Conservation (phyloP, 2,329 filamentous ascomycete genomes). For the Didymella keratinophila region DNA sequence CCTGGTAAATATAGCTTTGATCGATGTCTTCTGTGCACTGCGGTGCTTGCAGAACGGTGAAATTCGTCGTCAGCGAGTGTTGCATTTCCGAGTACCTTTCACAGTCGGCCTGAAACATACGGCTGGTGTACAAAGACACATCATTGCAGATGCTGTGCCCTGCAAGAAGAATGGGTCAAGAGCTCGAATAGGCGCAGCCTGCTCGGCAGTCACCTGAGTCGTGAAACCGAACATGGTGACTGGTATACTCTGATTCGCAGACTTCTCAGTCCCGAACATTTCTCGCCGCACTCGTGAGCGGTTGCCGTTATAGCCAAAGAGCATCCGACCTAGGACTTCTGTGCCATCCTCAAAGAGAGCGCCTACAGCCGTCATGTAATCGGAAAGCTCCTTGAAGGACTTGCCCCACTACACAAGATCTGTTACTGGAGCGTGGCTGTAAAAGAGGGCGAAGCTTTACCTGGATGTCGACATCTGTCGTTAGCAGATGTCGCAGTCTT, state of each 20-base stretch:
- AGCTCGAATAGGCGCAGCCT: constrained; percentile 18
- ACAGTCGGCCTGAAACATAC: background rate
- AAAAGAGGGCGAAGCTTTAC: background rate
- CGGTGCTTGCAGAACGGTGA: constrained; percentile 18
- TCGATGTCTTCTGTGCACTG: background rate
- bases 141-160: constrained; percentile 16
- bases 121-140: constrained; percentile 17
- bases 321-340: background rate
- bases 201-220: constrained; percentile 12
- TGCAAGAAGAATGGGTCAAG: constrained; percentile 28
- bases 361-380: background rate
- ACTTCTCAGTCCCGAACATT: background rate
- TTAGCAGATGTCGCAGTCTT: background rate
- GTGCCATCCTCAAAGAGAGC: background rate
- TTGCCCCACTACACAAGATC: background rate
- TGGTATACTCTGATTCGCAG: background rate
- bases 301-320: background rate
- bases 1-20: constrained; percentile 13
- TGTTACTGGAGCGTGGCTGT: background rate
- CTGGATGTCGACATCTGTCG: background rate
- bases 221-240: constrained; percentile 21
- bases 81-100: background rate
- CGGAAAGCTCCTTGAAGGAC: background rate
- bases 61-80: background rate
- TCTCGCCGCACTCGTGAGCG: background rate